Percentiles rank a stretch among this genome's conserved stretches.
Conservation (phyloP, 108 stramenopile species). For the Cyclotella sp. region DNA sequence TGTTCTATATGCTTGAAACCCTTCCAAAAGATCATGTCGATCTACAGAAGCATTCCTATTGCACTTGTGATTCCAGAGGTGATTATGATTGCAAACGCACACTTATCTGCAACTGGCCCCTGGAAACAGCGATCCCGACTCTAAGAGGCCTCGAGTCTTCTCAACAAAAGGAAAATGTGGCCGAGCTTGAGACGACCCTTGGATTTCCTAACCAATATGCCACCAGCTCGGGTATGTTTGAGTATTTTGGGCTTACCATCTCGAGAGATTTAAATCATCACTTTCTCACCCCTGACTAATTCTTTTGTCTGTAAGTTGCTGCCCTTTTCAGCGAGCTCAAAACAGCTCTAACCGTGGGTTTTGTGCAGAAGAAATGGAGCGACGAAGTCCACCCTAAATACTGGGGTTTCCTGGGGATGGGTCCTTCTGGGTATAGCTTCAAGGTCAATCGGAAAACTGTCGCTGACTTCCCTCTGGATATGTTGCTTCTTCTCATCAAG, state of each 20-base stretch:
- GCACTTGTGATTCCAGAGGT: constrained; percentile 12
- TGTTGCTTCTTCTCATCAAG: not conserved
- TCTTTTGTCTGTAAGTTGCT: constrained; percentile 9
- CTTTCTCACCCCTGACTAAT: not conserved
- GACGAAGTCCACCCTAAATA: constrained; percentile 34
- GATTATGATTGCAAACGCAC: constrained; percentile 16
- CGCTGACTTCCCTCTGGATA: not conserved
- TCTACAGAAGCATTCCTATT: not conserved
- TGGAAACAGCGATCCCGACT: not conserved
- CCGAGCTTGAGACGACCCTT: not conserved
- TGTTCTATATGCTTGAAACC: constrained; percentile 28
- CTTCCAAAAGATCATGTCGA: constrained; percentile 8
- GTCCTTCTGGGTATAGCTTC: constrained; percentile 18
- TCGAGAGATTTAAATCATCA: not conserved
- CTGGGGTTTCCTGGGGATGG: constrained; percentile 24
- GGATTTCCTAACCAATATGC: constrained; percentile 9
- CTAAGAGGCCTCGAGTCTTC: not conserved
- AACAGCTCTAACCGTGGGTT: constrained; percentile 10
- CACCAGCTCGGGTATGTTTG: not conserved
- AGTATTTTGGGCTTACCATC: not conserved
- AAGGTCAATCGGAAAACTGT: constrained; percentile 1
- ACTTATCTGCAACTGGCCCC: constrained; percentile 28
- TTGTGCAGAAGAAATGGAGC: constrained; percentile 27
- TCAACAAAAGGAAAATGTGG: not conserved
- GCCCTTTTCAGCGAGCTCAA: constrained; percentile 12